phyloP scores from a whole-genome alignment of 345 rosid genomes.

The Arabis hirsuta region DNA sequence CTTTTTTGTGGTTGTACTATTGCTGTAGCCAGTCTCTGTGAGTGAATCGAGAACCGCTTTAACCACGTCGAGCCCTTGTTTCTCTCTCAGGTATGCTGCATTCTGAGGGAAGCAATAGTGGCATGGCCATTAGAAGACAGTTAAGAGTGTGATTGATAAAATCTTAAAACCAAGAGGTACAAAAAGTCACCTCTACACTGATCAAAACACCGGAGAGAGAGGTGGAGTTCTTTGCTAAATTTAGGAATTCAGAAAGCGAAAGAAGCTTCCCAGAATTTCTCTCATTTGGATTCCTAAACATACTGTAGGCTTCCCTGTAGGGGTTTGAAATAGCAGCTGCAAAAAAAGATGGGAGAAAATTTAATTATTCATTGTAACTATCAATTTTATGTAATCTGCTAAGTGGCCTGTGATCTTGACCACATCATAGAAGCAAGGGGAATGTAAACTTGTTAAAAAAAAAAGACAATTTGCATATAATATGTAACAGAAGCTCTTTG shows the following conservation, averaged over 20 bases:
- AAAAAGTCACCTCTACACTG: slow-evolving; percentile 74
- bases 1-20: slow-evolving; percentile 49
- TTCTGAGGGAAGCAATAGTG: slow-evolving; percentile 52
- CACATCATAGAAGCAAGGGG: not conserved
- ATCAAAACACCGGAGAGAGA: slow-evolving; percentile 81
- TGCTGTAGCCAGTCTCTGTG: slow-evolving; percentile 64
- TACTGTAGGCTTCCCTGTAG: not conserved
- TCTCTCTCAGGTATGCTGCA: slow-evolving; percentile 68
- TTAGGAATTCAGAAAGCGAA: slow-evolving; percentile 64
- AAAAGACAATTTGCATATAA: too few relatives aligned
- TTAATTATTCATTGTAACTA: not conserved
- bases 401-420: not conserved
- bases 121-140: slow-evolving; percentile 18
- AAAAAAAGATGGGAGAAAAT: slow-evolving; percentile 24
- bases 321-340: slow-evolving; percentile 74
- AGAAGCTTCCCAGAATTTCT: slow-evolving; percentile 56
- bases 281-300: slow-evolving; percentile 65
- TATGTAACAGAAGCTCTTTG: not conserved
- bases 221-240: slow-evolving; percentile 60
- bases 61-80: slow-evolving; percentile 56
- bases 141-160: not conserved
- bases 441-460: too few relatives aligned
- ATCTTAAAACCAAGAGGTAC: not conserved
- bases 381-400: slow-evolving; percentile 14
- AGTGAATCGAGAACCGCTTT: slow-evolving; percentile 63